Evolutionary conservation across 2,329 filamentous ascomycete species (phyloP), one percentile per base, ranked within the genome.

Genomic region (Periconia sp.): DNA sequence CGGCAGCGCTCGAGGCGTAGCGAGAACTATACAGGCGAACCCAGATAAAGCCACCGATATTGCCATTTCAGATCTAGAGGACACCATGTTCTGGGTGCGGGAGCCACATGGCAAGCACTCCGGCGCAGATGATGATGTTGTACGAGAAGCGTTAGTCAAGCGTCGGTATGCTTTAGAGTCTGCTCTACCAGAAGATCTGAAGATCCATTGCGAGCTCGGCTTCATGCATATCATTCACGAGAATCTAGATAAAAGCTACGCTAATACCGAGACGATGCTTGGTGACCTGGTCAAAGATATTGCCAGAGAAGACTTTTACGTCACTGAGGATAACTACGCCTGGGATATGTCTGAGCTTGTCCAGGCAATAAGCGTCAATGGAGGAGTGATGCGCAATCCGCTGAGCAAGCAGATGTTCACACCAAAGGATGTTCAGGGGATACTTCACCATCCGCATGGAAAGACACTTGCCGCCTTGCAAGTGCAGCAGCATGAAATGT

Each of bases 261-360:
- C 54, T 30, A 71, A 72, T 36, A 50, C 53, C 6, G 61, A 67
- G 25, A 71, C 68, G 2, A 70, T 72, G 68, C 47, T 61, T 3
- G 57, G 53, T 6, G 62, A 69, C 24, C 37, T 48, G 6, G 43
- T 71, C 12, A 61, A 56, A 28, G 60, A 64, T 12, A 70, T 72
- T 6, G 56, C 60, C 6, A 50, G 68, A 26, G 52, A 53, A 11
- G 63, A 68, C 16, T 69, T 72, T 43, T 66, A 61, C 26, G 65
- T 63, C 21, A 71, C 66, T 1, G 68, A 70, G 24, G 69, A 72
- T 43, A 66, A 66, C n/a, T 72, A 70, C 39, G 69, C 68, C 6
- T 73, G 70, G 70, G 65, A 70, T 29, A 59, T 70, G 51, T 57
- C 60, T 9, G 69, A 72, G 40, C 51, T 68, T 8, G 63, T 57